phyloP scores from a whole-genome alignment of 768 basidiomycete species.

The Pleurotus tuoliensis region DNA sequence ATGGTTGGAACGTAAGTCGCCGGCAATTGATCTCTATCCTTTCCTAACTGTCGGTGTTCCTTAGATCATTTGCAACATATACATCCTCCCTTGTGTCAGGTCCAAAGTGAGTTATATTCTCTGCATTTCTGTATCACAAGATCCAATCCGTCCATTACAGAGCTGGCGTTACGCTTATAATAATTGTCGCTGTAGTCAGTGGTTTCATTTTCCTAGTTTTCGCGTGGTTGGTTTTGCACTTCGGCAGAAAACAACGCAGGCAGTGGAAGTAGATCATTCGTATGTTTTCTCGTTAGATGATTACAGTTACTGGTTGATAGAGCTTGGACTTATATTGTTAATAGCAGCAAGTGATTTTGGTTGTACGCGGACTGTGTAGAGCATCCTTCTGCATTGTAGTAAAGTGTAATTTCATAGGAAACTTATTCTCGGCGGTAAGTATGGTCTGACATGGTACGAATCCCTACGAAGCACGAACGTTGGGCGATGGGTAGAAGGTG shows the following conservation, averaged over 20 bases:
- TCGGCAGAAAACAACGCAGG: background rate
- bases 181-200: background rate
- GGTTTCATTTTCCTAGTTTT: background rate
- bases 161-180: background rate
- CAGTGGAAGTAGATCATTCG: background rate
- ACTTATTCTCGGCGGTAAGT: too few relatives aligned
- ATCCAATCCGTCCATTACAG: background rate
- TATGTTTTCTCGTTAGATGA: background rate
- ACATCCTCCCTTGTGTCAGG: background rate
- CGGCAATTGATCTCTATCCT: background rate
- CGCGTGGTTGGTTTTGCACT: background rate
- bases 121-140: background rate
- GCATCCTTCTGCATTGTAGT: too few relatives aligned
- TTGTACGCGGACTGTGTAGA: too few relatives aligned
- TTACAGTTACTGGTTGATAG: too few relatives aligned
- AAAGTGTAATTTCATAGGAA: too few relatives aligned
- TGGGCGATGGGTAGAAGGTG: too few relatives aligned
- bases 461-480: too few relatives aligned
- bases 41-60: background rate
- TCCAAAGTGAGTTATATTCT: background rate
- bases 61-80: background rate
- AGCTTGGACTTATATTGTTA: too few relatives aligned
- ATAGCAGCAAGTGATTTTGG: too few relatives aligned
- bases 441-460: too few relatives aligned
- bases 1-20: conserved; percentile 9